Base-by-base conservation (phyloP, 768 basidiomycete species). In the Suillus subalutaceus region DNA sequence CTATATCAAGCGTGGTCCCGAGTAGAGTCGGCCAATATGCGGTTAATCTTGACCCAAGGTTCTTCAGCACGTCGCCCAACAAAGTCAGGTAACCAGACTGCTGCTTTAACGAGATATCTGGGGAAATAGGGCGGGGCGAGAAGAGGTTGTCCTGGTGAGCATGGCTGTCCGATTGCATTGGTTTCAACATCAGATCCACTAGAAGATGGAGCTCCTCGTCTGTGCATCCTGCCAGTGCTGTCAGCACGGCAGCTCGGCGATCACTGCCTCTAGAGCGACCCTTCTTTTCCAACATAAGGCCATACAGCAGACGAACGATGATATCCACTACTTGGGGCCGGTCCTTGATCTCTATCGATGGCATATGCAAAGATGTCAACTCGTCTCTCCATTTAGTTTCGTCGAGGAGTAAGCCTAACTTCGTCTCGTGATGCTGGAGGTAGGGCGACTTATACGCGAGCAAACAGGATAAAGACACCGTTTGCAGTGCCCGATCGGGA, bases 321-420 rank as follows among this genome's bases (percentile, higher is more conserved):
- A 90, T 81, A 38, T 89, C 87, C 9, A 97, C 83, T 16, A 94
- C 79, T 68, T 89, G 89, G 2, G 72, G 70, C 40, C 97, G 84
- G 69, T 90, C 87, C 1, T 80, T 77, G 1, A 79, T 72, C 20
- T 85, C 82, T 64, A 90, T 80, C 7, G 85, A 84, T n/a, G 80
- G 79, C 13, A 96, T 79, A 65, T 91, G 84, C 52, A 99, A 84
- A 16, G 86, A 82, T 2, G 88, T 84, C 6, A 99, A 84, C 69
- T 92, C 89, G 72, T 99, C 97, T n/a, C 96, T 82, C 88, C 96
- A 97, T 57, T 90, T 80, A 8, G 88, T 90, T 57, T 94, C 91
- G 67, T 98, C 95, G 40, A 99, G 81, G 13, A 99, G 80, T 9
- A 80, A 81, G 12, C 84, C 82, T 30, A 99, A 77, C 13, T 84